Conservation (phyloP, 164 flowering plant genomes). For the Chimonanthus salicifolius region DNA sequence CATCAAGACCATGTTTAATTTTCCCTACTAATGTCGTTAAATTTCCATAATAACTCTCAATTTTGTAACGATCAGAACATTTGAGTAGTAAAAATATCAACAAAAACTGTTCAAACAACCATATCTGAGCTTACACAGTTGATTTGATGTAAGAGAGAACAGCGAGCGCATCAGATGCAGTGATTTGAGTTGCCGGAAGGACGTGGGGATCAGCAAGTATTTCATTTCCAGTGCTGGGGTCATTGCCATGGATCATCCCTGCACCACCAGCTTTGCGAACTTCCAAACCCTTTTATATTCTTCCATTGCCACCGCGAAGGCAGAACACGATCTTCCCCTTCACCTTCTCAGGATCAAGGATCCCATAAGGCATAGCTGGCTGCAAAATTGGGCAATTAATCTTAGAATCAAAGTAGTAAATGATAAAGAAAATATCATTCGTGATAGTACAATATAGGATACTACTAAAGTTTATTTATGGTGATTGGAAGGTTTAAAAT, state of each 20-base stretch:
- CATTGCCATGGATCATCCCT: slow-evolving; percentile 52
- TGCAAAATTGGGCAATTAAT: background rate
- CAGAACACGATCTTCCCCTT: slow-evolving; percentile 59
- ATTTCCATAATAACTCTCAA: background rate
- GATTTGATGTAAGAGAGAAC: slow-evolving; percentile 42
- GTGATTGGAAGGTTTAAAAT: too few relatives aligned
- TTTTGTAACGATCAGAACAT: background rate
- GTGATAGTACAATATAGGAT: background rate
- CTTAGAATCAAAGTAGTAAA: background rate
- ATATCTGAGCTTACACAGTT: slow-evolving; percentile 18
- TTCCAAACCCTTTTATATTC: slow-evolving; percentile 40
- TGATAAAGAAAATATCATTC: background rate
- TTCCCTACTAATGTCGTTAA: background rate
- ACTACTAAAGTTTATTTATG: background rate
- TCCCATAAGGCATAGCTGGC: slow-evolving; percentile 17
- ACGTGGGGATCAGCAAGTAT: slow-evolving; percentile 38
- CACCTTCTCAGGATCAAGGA: slow-evolving; percentile 46
- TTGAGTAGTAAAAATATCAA: background rate
- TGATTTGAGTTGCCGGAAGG: slow-evolving; percentile 47
- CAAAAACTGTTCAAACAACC: background rate
- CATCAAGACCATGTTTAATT: background rate
- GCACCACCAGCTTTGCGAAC: slow-evolving; percentile 38
- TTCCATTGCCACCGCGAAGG: slow-evolving; percentile 32
- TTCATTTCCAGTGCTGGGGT: slow-evolving; percentile 23
- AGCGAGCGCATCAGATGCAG: slow-evolving; percentile 26